phyloP scores from a whole-genome alignment of 2,329 filamentous ascomycete species.

The Huntiella abstrusa region DNA sequence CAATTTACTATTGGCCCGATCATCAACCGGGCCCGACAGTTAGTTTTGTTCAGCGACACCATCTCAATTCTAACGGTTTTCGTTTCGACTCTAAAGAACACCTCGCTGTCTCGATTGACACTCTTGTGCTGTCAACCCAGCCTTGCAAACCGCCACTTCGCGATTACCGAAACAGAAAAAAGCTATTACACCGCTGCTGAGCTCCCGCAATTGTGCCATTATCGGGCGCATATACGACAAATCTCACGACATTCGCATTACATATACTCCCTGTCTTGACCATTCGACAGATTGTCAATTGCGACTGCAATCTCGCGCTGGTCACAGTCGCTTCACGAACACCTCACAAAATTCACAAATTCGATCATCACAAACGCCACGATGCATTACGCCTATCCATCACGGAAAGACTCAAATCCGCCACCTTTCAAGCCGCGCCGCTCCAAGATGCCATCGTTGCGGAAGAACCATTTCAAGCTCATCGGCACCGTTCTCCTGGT shows the following conservation, averaged over 20 bases:
- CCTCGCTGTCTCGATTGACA: no score
- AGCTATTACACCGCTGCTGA: no score
- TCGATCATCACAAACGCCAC: constrained; percentile 14
- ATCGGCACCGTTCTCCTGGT: constrained; percentile 34
- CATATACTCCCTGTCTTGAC: background rate
- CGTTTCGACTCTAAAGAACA: no score
- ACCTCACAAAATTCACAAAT: background rate
- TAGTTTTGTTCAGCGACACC: background rate
- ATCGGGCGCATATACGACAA: background rate
- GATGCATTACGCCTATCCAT: constrained; percentile 84
- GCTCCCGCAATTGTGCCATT: no score
- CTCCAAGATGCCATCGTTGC: constrained; percentile 31
- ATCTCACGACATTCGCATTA: constrained; percentile 1
- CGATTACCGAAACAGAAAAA: no score
- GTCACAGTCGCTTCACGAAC: background rate
- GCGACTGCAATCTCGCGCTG: no score
- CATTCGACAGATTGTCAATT: background rate
- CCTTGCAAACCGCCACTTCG: no score
- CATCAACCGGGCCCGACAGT: background rate
- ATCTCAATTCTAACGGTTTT: no score
- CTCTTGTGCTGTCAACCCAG: no score
- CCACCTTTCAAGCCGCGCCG: constrained; percentile 49
- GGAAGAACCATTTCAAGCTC: constrained; percentile 43
- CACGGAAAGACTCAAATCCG: constrained; percentile 64
- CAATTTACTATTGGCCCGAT: background rate